Percentiles rank a stretch among this genome's conserved stretches.
Conservation (phyloP, 1,139 yeast species). For the Schizosaccharomyces versatilis region DNA sequence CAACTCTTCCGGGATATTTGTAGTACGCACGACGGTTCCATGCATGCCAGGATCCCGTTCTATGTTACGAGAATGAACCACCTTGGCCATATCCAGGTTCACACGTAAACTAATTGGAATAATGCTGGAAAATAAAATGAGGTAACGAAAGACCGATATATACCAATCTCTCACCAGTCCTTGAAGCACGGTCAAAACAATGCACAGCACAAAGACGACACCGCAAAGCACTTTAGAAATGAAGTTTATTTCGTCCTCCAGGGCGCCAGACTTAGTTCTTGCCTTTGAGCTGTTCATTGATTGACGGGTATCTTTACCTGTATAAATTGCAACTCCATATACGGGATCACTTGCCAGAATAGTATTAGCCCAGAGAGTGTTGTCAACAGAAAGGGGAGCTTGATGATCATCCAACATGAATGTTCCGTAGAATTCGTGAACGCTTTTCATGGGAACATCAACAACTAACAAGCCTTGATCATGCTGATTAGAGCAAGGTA, state of each 20-base stretch:
- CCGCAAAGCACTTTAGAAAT: slow-evolving; percentile 73
- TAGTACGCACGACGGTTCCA: slow-evolving; percentile 80
- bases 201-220: slow-evolving; percentile 59
- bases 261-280: slow-evolving; percentile 45
- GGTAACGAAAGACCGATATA: slow-evolving; percentile 66
- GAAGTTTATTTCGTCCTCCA: slow-evolving; percentile 75
- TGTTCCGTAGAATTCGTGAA: slow-evolving; percentile 61
- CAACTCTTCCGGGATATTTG: slow-evolving; percentile 92
- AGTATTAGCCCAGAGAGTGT: slow-evolving; percentile 94
- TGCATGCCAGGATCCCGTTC: slow-evolving; percentile 67
- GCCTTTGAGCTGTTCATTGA: slow-evolving; percentile 76
- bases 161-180: slow-evolving; percentile 71
- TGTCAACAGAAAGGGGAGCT: slow-evolving; percentile 60
- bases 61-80: slow-evolving; percentile 87
- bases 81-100: slow-evolving; percentile 81
- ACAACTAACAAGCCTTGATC: slow-evolving; percentile 28
- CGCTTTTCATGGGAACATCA: slow-evolving; percentile 60
- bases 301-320: slow-evolving; percentile 85
- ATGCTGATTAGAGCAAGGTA: slow-evolving; percentile 6
- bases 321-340: slow-evolving; percentile 70
- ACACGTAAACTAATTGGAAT: slow-evolving; percentile 85
- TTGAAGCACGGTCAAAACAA: slow-evolving; percentile 53
- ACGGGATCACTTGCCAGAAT: slow-evolving; percentile 75
- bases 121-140: slow-evolving; percentile 79
- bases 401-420: slow-evolving; percentile 33